Evolutionary conservation across 345 rosid genomes (phyloP).

Genomic region (Brassica incana): DNA sequence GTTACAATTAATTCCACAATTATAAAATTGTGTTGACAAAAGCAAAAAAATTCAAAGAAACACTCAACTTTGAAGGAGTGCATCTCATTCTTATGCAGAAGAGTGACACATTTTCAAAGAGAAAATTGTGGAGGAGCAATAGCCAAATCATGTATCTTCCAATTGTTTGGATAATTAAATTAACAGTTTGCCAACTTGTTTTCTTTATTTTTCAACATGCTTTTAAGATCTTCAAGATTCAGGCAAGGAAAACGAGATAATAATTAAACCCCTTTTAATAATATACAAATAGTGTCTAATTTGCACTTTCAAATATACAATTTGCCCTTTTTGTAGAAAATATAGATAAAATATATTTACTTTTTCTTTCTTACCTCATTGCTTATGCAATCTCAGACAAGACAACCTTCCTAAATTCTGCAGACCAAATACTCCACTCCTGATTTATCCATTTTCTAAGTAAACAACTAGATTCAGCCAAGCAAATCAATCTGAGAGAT

Average conservation of each 20-base stretch:
- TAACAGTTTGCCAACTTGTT: conserved; percentile 35
- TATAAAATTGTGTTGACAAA: not conserved
- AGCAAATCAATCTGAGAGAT: not conserved
- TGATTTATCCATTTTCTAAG: not conserved
- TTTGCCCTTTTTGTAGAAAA: not conserved
- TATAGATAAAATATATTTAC: not conserved
- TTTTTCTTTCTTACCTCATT: not conserved
- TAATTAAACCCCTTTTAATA: not conserved
- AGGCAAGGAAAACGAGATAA: not conserved
- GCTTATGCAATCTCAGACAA: not conserved
- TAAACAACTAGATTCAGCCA: not conserved
- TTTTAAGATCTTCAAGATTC: conserved; percentile 23
- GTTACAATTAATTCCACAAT: not conserved
- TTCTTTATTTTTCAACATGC: conserved; percentile 11
- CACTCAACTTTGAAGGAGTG: conserved; percentile 11
- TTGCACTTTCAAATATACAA: not conserved
- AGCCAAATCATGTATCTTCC: conserved; percentile 24
- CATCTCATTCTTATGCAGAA: conserved; percentile 19
- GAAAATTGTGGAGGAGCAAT: conserved; percentile 18
- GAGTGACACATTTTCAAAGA: conserved; percentile 22
- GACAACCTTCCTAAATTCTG: not conserved
- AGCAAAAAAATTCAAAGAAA: not conserved
- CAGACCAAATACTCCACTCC: not conserved
- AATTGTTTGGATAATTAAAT: conserved; percentile 5
- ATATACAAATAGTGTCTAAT: not conserved